Evolutionary conservation across 2,329 filamentous ascomycete genomes (phyloP), one percentile per base, ranked within the genome.

Genomic region (Leptographium procerum): DNA sequence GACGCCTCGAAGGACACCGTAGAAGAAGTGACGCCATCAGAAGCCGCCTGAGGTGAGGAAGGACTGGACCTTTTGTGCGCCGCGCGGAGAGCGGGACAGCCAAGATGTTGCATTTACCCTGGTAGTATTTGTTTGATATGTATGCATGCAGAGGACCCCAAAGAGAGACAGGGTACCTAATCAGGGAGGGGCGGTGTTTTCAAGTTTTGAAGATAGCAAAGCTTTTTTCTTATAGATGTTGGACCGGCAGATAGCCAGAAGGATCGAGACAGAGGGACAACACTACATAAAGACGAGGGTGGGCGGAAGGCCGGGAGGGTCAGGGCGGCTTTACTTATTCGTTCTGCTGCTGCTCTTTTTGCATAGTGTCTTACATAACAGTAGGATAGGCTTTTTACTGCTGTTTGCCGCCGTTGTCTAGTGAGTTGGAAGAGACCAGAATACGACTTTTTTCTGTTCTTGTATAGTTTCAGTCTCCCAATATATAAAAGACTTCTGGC

Each of bases 1-100:
- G 34, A 36, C n/a, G n/a, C n/a, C n/a, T n/a, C n/a, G n/a, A n/a
- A n/a, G n/a, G 69, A 64, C 4, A 67, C 70, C 40, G 4, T 40
- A 8, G 55, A 13, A 14, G 34, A 36, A 31, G 45, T 47, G 4
- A 22, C 45, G 43, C 26, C 29, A 11, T 5, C 34, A 9, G 51
- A 31, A 40, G 40, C 52, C 19, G 40, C 52, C 19, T 50, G 36
- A 29, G n/a, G 5, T n/a, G n/a, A n/a, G 29, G 11, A 10, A 48
- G 9, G 16, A 7, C 14, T 13, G 33, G 16, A 26, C 48, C 48
- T 26, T n/a, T 19, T 26, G 34, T 22, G 8, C 28, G 29, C 51
- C 36, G 51, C 36, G 51, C 29, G 13, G 31, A 16, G 31, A 52
- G 29, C 29, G 26, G 26, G 10, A 29, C 48, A 29, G 22, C 16